A percentile compares a stretch with the other conserved stretches of the same genome.
Conservation (phyloP, 108 stramenopile species). For the Pseudonitzschia multiseries region DNA sequence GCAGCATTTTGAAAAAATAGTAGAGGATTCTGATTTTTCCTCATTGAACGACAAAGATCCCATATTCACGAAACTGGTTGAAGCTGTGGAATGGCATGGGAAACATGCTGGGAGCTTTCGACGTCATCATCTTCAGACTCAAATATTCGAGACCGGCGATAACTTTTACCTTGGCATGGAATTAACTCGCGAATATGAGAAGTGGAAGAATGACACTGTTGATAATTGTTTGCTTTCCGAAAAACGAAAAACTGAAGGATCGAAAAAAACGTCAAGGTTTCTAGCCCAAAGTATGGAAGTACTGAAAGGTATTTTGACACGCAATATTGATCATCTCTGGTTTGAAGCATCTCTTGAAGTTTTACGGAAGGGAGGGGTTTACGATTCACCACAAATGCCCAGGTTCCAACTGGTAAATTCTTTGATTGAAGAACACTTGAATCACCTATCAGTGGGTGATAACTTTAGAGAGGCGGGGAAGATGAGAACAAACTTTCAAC, state of each 20-base stretch:
- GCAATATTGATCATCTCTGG: slow-evolving; percentile 45
- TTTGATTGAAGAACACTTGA: slow-evolving; percentile 14
- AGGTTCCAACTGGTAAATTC: slow-evolving; percentile 33
- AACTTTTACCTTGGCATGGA: slow-evolving; percentile 46
- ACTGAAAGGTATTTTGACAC: slow-evolving; percentile 23
- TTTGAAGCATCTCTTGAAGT: slow-evolving; percentile 39
- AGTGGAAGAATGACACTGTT: slow-evolving; percentile 38
- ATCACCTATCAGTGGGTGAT: slow-evolving; percentile 26
- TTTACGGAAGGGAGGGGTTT: slow-evolving; percentile 31
- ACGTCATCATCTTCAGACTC: slow-evolving; percentile 36
- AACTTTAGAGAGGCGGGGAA: slow-evolving; percentile 28
- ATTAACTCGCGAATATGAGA: slow-evolving; percentile 37
- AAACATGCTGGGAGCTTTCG: slow-evolving; percentile 15
- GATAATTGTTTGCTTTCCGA: neutral
- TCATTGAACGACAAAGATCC: slow-evolving; percentile 27
- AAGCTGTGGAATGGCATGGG: slow-evolving; percentile 22
- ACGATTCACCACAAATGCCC: slow-evolving; percentile 35
- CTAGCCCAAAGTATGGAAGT: neutral
- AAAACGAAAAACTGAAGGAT: neutral
- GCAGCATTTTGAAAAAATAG: slow-evolving; percentile 28
- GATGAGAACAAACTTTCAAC: slow-evolving; percentile 29
- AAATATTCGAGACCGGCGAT: slow-evolving; percentile 44
- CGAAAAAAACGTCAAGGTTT: neutral
- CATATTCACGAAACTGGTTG: slow-evolving; percentile 19
- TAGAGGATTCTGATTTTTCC: slow-evolving; percentile 21